These are phyloP conservation scores for Neofusicoccum kwambonambiense DNA, from an alignment of 2,329 filamentous ascomycete genomes.

Conservation along the genomic window DNA sequence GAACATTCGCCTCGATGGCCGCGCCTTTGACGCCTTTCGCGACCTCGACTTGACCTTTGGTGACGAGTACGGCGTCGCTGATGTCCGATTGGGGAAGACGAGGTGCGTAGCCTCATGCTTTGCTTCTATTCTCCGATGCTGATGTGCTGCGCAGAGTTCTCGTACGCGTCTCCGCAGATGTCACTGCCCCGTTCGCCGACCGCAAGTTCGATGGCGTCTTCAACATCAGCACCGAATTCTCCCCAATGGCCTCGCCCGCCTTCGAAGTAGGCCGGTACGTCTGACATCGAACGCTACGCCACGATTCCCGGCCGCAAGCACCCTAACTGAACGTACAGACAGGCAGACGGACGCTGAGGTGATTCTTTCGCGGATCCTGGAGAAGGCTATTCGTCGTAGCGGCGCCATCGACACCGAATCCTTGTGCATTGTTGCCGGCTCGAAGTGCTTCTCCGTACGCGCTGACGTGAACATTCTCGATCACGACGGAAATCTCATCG, in stretches of 20 bases:
- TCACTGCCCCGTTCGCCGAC: slow-evolving; percentile 80
- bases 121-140: slow-evolving; percentile 15
- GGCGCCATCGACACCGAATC: slow-evolving; percentile 94
- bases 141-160: slow-evolving; percentile 60
- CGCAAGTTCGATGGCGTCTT: slow-evolving; percentile 95
- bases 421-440: slow-evolving; percentile 84
- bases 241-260: slow-evolving; percentile 85
- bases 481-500: slow-evolving; percentile 86
- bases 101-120: slow-evolving; percentile 54
- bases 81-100: slow-evolving; percentile 86
- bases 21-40: slow-evolving; percentile 76
- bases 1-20: slow-evolving; percentile 79
- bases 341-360: slow-evolving; percentile 81
- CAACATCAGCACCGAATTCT: slow-evolving; percentile 86
- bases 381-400: slow-evolving; percentile 90
- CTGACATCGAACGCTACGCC: background rate
- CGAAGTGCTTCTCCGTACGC: slow-evolving; percentile 88
- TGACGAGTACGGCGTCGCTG: slow-evolving; percentile 85
- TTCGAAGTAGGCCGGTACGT: slow-evolving; percentile 77
- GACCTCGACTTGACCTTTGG: slow-evolving; percentile 77
- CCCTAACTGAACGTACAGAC: slow-evolving; percentile 42
- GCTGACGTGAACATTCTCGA: slow-evolving; percentile 90
- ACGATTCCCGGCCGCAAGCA: slow-evolving; percentile 19
- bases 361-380: slow-evolving; percentile 81
- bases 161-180: slow-evolving; percentile 82